Evolutionary conservation across 2,329 filamentous ascomycete genomes (phyloP).

Genomic region (Colletotrichum spinosum): DNA sequence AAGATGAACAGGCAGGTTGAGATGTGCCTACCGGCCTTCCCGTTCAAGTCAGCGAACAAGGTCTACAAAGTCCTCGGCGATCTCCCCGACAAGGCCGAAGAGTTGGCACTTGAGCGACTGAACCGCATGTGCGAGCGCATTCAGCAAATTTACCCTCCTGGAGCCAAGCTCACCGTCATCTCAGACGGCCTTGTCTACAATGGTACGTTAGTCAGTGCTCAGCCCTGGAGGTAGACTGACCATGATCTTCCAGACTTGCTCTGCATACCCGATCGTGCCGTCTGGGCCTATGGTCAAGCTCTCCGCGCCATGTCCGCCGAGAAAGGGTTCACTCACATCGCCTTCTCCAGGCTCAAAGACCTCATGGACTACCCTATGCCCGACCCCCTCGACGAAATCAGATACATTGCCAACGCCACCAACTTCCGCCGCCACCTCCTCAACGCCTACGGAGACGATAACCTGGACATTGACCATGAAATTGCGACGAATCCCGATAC

Average conservation of each 20-base stretch:
- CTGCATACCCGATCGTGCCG: constrained; percentile 60
- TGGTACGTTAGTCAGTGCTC: constrained; percentile 47
- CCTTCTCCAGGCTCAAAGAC: constrained; percentile 62
- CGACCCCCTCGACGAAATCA: constrained; percentile 59
- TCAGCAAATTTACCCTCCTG: constrained; percentile 58
- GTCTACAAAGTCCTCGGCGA: constrained; percentile 65
- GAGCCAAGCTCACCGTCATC: constrained; percentile 62
- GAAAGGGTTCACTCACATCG: constrained; percentile 56
- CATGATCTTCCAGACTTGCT: constrained; percentile 55
- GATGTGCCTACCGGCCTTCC: constrained; percentile 68
- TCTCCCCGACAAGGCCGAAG: constrained; percentile 67
- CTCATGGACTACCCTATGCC: constrained; percentile 56
- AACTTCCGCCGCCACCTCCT: constrained; percentile 61
- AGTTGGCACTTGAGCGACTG: constrained; percentile 62
- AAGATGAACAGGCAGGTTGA: constrained; percentile 48
- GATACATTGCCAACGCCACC: constrained; percentile 62
- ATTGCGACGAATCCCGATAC: constrained; percentile 60
- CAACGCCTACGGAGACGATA: constrained; percentile 55
- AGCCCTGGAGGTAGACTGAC: not conserved
- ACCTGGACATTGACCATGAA: constrained; percentile 55
- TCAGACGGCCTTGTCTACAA: constrained; percentile 69
- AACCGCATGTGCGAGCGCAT: constrained; percentile 62
- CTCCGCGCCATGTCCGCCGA: constrained; percentile 53
- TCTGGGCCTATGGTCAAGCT: constrained; percentile 63
- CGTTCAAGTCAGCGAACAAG: constrained; percentile 70